phyloP scores from a whole-genome alignment of 208 protist species.

The Paratrypanosoma confusum region DNA sequence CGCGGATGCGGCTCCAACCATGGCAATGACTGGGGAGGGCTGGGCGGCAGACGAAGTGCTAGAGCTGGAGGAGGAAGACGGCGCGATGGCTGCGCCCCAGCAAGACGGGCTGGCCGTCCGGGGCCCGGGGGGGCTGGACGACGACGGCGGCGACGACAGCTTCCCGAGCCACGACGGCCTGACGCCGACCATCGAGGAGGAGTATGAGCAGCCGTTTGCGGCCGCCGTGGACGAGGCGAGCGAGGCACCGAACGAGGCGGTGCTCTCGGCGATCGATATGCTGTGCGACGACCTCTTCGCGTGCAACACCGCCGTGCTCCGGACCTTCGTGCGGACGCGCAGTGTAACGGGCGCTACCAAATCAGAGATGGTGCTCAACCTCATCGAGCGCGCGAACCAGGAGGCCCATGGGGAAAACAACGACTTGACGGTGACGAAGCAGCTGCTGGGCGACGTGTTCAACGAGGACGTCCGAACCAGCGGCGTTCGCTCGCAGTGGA shows the following conservation, averaged over 20 bases:
- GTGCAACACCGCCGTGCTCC: slow-evolving; percentile 75
- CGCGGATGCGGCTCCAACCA: too few species aligned
- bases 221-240: background rate
- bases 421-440: slow-evolving; percentile 60
- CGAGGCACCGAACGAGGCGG: slow-evolving; percentile 19
- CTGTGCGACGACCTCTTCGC: slow-evolving; percentile 83
- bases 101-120: background rate
- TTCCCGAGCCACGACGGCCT: slow-evolving; percentile 9
- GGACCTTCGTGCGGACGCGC: slow-evolving; percentile 62
- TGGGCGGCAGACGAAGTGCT: slow-evolving; percentile 12
- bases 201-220: slow-evolving; percentile 4
- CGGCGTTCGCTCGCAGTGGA: slow-evolving; percentile 68
- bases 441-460: slow-evolving; percentile 75
- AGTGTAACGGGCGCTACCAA: slow-evolving; percentile 30
- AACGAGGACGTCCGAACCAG: slow-evolving; percentile 73
- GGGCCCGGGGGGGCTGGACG: slow-evolving; percentile 6
- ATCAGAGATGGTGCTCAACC: slow-evolving; percentile 58
- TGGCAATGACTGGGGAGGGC: background rate
- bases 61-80: slow-evolving; percentile 4
- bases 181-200: slow-evolving; percentile 3
- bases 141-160: slow-evolving; percentile 12
- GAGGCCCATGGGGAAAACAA: slow-evolving; percentile 77
- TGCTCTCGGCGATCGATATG: slow-evolving; percentile 64
- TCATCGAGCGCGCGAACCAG: slow-evolving; percentile 53
- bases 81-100: background rate